phyloP scores from a whole-genome alignment of 768 basidiomycete species.

The Podaxis sp. region DNA sequence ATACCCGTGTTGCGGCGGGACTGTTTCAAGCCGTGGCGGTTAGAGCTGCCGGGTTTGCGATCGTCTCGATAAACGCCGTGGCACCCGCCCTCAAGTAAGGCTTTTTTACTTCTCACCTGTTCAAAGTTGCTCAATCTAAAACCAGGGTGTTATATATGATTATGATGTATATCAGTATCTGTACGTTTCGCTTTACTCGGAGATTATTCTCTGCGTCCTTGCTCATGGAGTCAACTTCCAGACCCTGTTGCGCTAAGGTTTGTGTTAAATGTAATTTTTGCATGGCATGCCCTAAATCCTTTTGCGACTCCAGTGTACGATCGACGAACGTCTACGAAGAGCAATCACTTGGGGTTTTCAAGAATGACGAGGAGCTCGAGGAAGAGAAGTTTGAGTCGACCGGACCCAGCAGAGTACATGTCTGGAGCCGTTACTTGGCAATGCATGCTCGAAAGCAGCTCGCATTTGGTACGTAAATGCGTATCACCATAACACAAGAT shows the following conservation, averaged over 20 bases:
- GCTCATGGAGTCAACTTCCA: conserved; percentile 21
- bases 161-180: conserved; percentile 92
- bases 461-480: conserved; percentile 67
- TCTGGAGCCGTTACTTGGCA: conserved; percentile 76
- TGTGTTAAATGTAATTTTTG: conserved; percentile 3
- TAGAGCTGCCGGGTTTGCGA: conserved; percentile 82
- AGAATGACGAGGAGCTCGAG: conserved; percentile 47
- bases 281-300: background rate
- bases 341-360: conserved; percentile 80
- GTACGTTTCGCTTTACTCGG: conserved; percentile 41
- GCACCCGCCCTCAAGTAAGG: conserved; percentile 88
- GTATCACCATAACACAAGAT: background rate
- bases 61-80: conserved; percentile 68
- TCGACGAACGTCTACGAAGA: conserved; percentile 96
- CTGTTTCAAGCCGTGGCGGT: conserved; percentile 80
- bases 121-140: background rate
- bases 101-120: conserved; percentile 9
- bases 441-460: conserved; percentile 87
- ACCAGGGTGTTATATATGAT: conserved; percentile 78
- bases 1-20: conserved; percentile 69
- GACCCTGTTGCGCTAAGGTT: conserved; percentile 84
- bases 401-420: conserved; percentile 48
- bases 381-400: conserved; percentile 40
- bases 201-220: background rate
- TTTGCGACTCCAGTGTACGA: conserved; percentile 58